Percentiles rank a stretch among this genome's conserved stretches.
Conservation (phyloP, 2,329 filamentous ascomycete genomes). For the Aureobasidium sp. region DNA sequence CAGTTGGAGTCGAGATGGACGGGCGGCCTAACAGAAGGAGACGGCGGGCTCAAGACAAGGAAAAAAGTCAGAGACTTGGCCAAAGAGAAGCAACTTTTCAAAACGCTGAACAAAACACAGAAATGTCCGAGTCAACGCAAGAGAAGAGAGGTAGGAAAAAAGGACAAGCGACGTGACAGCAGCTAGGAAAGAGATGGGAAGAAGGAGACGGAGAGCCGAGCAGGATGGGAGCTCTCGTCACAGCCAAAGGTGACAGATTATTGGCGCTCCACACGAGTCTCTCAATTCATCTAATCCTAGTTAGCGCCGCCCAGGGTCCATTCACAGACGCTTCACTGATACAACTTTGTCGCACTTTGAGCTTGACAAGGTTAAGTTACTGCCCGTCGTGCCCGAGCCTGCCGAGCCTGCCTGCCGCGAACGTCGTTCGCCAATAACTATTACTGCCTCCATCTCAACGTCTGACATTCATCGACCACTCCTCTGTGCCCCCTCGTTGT, state of each 20-base stretch:
- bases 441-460: neutral
- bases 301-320: neutral
- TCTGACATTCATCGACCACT: neutral
- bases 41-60: slow-evolving; percentile 23
- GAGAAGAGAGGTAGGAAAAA: neutral
- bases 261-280: neutral
- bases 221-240: neutral
- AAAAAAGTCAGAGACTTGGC: slow-evolving; percentile 14
- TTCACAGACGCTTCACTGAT: neutral
- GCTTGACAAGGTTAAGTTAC: neutral
- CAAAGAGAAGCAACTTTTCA: slow-evolving; percentile 3
- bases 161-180: slow-evolving; percentile 6
- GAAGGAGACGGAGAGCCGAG: slow-evolving; percentile 23
- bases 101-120: neutral
- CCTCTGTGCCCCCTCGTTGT: neutral
- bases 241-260: slow-evolving; percentile 2
- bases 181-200: neutral
- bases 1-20: neutral
- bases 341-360: neutral
- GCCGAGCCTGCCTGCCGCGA: neutral
- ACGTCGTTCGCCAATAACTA: neutral
- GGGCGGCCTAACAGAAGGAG: slow-evolving; percentile 24
- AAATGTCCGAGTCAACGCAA: neutral
- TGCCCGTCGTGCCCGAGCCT: neutral
- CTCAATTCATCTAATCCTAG: neutral